These are phyloP conservation scores for Juncus effusus DNA, from an alignment of 176 grass and related monocot species.

Conservation along the genomic window DNA sequence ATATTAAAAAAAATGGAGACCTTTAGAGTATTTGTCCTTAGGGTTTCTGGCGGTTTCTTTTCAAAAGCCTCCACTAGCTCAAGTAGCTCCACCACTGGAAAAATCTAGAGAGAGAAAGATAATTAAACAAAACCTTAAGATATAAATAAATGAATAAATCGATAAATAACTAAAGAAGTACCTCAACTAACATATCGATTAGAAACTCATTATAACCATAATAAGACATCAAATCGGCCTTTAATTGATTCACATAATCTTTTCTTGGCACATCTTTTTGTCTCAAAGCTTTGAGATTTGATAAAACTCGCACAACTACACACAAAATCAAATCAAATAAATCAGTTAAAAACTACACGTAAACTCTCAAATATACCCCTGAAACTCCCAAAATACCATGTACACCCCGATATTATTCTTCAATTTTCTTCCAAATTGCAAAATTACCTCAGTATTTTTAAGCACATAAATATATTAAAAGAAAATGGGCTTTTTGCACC, in stretches of 20 bases:
- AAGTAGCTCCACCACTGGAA: slow-evolving; percentile 79
- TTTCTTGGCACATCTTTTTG: slow-evolving; percentile 73
- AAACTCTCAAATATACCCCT: neutral
- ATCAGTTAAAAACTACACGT: slow-evolving; percentile 20
- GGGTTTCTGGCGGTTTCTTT: slow-evolving; percentile 82
- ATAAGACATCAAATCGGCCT: slow-evolving; percentile 80
- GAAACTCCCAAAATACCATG: slow-evolving; percentile 10
- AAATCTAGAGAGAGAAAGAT: slow-evolving; percentile 48
- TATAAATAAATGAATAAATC: slow-evolving; percentile 5
- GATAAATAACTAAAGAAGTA: slow-evolving; percentile 31
- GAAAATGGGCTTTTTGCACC: neutral
- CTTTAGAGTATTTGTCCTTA: slow-evolving; percentile 92
- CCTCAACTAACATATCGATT: slow-evolving; percentile 73
- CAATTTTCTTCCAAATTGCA: neutral
- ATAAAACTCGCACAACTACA: slow-evolving; percentile 86
- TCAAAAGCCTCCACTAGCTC: slow-evolving; percentile 93
- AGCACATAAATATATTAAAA: neutral
- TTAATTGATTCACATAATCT: slow-evolving; percentile 77
- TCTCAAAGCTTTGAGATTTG: slow-evolving; percentile 79
- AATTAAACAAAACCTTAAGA: neutral
- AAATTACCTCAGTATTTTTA: neutral
- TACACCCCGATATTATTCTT: neutral
- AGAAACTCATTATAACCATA: slow-evolving; percentile 98
- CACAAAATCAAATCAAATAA: slow-evolving; percentile 30
- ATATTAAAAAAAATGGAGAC: slow-evolving; percentile 30